Base-by-base conservation (phyloP, 805 yeast species). In the Cyberlindnera mycetangii region DNA sequence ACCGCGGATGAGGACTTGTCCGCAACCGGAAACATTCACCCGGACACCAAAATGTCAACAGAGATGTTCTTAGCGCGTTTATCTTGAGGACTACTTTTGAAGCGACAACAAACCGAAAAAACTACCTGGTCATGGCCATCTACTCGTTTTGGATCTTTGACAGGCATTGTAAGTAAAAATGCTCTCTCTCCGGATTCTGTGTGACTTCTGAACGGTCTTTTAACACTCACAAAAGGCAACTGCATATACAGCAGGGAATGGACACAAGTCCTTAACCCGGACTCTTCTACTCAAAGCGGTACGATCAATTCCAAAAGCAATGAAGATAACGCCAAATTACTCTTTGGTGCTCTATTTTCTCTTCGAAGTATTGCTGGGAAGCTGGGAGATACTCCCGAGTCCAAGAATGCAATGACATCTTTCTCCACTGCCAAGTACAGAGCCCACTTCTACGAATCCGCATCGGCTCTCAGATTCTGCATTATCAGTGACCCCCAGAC, bases 91-190 rank as follows among this genome's bases (percentile, higher is more conserved):
- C 24, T 21, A 15, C 3, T 19, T 14, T 11, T 19, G 18, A 20
- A 34, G 18, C 20, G 18, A n/a, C 24, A 17, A 12, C 15, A 27
- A 15, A 35, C 7, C 20, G 17, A 8, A 32, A n/a, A 20, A 10
- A 4, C 16, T 5, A 15, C 15, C 8, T 10, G n/a, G 44, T 7
- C 11, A 79, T 80, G 86, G 77, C 85, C 32, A 80, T 89, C 37
- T 83, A 83, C 67, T 86, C 96, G 10, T 85, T 90, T 60, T 87
- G 89, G 86, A 78, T 92, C 44, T 92, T 85, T 61, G 97, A 92
- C 62, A 76, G 93, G 61, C 97, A 92, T 66, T 87, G 97, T 35
- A 35, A n/a, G 30, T 33, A 33, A 15, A 5, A 11, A 7, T n/a
- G 10, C 17, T 18, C 14, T 11, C 20, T 5, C 12, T 12, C 6